These are phyloP conservation scores for Backusella morwellensis DNA, from an alignment of 192 early-diverging fungal species.

Conservation along the genomic window DNA sequence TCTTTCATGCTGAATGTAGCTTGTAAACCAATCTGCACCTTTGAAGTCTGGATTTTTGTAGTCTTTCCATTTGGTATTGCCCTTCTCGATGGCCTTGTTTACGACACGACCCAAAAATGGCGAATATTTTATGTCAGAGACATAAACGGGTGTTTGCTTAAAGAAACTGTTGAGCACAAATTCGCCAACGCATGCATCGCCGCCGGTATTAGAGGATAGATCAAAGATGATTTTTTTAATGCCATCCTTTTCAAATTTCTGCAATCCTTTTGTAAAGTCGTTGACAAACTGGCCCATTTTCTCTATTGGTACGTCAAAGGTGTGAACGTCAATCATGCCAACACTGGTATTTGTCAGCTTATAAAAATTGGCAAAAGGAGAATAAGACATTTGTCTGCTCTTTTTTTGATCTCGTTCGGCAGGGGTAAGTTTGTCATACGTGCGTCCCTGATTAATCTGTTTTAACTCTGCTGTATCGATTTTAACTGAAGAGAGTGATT, in stretches of 20 bases:
- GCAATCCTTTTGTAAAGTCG: conserved; percentile 22
- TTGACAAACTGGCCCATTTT: conserved; percentile 17
- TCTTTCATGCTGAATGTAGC: conserved; percentile 12
- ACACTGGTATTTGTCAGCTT: conserved; percentile 14
- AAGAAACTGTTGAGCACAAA: conserved; percentile 31
- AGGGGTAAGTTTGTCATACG: conserved; percentile 16
- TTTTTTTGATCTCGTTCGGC: background rate
- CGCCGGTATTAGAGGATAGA: conserved; percentile 29
- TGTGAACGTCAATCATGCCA: conserved; percentile 30
- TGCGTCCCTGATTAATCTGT: conserved; percentile 18
- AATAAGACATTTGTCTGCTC: background rate
- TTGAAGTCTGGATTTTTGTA: conserved; percentile 16
- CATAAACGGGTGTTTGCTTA: conserved; percentile 25
- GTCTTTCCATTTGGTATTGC: conserved; percentile 25
- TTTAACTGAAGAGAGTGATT: conserved; percentile 18
- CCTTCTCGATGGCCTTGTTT: conserved; percentile 16
- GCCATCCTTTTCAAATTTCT: conserved; percentile 16
- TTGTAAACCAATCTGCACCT: conserved; percentile 27
- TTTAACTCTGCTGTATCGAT: conserved; percentile 9
- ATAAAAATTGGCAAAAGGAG: conserved; percentile 17
- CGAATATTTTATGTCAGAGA: conserved; percentile 32
- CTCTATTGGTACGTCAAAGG: conserved; percentile 18
- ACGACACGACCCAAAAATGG: conserved; percentile 21
- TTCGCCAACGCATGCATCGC: conserved; percentile 35
- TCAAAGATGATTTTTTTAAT: conserved; percentile 33